Percentiles rank a stretch among this genome's conserved stretches.
phyloP scores from a whole-genome alignment of 306 rosid species.

The Nissolia schottii region DNA sequence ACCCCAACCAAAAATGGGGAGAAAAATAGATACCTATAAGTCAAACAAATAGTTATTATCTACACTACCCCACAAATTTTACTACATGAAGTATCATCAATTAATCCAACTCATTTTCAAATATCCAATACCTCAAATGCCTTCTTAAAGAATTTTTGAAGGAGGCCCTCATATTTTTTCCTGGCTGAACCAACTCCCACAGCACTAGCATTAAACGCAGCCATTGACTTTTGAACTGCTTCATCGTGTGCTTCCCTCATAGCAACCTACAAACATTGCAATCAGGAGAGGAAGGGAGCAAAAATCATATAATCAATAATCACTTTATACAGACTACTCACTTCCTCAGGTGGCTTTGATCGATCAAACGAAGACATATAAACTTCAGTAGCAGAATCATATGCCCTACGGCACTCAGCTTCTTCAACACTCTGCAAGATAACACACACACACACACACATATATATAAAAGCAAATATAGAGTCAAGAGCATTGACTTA shows the following conservation, averaged over 20 bases:
- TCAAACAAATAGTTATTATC: background rate
- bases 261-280: constrained; percentile 52
- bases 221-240: constrained; percentile 75
- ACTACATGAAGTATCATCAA: background rate
- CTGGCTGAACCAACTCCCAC: constrained; percentile 84
- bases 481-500: background rate
- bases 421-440: constrained; percentile 87
- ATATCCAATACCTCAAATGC: constrained; percentile 69
- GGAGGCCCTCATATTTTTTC: constrained; percentile 71
- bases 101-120: background rate
- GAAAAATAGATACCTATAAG: background rate
- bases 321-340: constrained; percentile 40
- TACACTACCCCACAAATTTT: background rate
- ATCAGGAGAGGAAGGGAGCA: constrained; percentile 16
- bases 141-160: constrained; percentile 68
- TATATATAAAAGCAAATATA: constrained; percentile 9
- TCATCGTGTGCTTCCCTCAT: constrained; percentile 88
- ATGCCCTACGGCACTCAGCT: constrained; percentile 83
- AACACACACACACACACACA: too few species aligned
- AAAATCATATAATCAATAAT: constrained; percentile 3
- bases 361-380: constrained; percentile 75
- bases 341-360: constrained; percentile 86
- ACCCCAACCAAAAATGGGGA: background rate
- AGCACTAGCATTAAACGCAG: constrained; percentile 68
- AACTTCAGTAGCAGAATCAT: constrained; percentile 67